Evolutionary conservation across 768 basidiomycete genomes (phyloP), one percentile per base, ranked within the genome.

Genomic region (Tulasnella calospora): DNA sequence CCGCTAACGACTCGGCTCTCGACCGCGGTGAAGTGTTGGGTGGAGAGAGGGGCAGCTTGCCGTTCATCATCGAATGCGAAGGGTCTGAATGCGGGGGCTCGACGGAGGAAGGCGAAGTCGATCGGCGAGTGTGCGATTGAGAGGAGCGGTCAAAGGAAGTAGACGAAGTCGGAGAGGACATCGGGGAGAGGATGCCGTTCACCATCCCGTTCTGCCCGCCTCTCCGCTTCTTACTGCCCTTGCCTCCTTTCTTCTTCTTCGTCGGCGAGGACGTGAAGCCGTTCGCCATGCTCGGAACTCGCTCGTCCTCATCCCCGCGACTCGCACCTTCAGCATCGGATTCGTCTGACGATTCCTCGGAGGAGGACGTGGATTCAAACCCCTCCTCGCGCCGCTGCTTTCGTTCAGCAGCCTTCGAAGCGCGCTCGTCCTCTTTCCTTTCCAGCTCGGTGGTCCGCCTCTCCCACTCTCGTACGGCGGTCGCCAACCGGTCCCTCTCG

Each of bases 381-480:
- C 51, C 70, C 71, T 2, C 40, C 7, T 17, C 41, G 38, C 61
- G 72, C 30, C 51, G 71, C 46, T 41, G 57, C 77, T 35, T 35
- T 67, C 47, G 23, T 40, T 40, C 78, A 23, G 44, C 61, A 38
- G n/a, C 78, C 71, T 36, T 71, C 74, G 83, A 84, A 38, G 83
- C 83, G 51, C 85, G 83, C 78, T 85, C 84, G 70, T 83, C 82
- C 33, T 85, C 84, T 9, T 84, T 75, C 36, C 82, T 47, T 79
- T 84, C 85, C 12, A 83, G 82, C 77, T 85, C 84, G 61, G 75
- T 74, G 74, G 89, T 85, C 76, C 89, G 87, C 8, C 79, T 84
- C 84, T 96, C 96, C 92, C 93, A 96, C 81, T 96, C 94, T 57
- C 93, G 90, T 71, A 91, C 87, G 17, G 94, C 94, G 27, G 88